A percentile compares a stretch with the other conserved stretches of the same genome.
Evolutionary conservation across 495 filamentous ascomycete species (phyloP).

Genomic region (Cairneyella variabilis): DNA sequence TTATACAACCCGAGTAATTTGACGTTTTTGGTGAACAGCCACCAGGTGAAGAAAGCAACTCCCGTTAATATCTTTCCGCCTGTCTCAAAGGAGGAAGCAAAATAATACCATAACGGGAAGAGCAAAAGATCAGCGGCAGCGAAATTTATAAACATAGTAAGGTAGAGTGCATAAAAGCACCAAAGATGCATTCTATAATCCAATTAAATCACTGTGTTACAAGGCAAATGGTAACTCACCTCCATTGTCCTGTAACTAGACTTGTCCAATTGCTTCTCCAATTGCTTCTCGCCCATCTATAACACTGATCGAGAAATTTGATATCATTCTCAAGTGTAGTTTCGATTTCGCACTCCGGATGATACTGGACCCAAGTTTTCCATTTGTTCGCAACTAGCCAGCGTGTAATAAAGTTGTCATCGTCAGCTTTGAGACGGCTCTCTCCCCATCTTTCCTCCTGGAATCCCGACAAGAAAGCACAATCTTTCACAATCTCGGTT

Average conservation of each 20-base stretch:
- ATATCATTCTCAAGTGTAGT: background rate
- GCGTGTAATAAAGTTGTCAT: background rate
- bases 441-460: background rate
- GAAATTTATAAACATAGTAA: constrained; percentile 56
- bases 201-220: constrained; percentile 2
- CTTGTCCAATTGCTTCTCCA: constrained; percentile 28
- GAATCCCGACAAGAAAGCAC: background rate
- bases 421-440: background rate
- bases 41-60: constrained; percentile 4
- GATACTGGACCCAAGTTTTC: background rate
- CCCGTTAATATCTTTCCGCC: background rate
- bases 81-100: constrained; percentile 2
- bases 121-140: constrained; percentile 51
- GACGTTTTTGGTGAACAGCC: constrained; percentile 45
- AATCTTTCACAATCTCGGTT: background rate
- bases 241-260: constrained; percentile 48
- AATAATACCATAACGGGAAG: constrained; percentile 27
- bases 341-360: background rate
- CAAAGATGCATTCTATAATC: constrained; percentile 49
- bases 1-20: constrained; percentile 58
- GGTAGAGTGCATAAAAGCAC: constrained; percentile 56
- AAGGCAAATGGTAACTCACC: constrained; percentile 32
- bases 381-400: background rate
- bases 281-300: constrained; percentile 44
- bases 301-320: constrained; percentile 29